These are phyloP conservation scores for Trichoderma guizhouense DNA, from an alignment of 2,329 filamentous ascomycete genomes.

Conservation along the genomic window DNA sequence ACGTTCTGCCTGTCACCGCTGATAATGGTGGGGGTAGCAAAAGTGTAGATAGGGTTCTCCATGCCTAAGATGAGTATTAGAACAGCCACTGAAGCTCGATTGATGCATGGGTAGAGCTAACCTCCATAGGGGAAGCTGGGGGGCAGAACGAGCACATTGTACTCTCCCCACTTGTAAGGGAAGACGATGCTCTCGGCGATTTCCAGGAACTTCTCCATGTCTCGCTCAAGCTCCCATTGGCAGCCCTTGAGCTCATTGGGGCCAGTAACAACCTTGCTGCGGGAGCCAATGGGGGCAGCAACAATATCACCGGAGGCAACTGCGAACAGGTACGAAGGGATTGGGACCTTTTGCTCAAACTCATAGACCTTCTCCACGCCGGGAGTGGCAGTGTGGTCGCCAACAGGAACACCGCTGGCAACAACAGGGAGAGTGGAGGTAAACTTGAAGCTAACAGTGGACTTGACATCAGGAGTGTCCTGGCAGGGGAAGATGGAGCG, in stretches of 20 bases:
- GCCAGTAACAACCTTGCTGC: constrained; percentile 80
- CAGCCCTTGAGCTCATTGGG: constrained; percentile 81
- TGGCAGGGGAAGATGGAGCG: constrained; percentile 94
- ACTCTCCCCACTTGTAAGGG: constrained; percentile 90
- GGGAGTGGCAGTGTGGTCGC: constrained; percentile 42
- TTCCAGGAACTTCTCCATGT: constrained; percentile 89
- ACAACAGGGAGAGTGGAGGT: constrained; percentile 85
- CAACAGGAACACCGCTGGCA: constrained; percentile 71
- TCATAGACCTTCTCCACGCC: constrained; percentile 65
- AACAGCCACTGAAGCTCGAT: not conserved
- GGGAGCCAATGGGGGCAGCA: constrained; percentile 79
- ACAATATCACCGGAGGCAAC: constrained; percentile 82
- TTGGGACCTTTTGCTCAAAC: constrained; percentile 88
- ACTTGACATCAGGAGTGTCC: constrained; percentile 96
- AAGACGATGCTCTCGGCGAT: constrained; percentile 79
- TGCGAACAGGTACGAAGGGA: constrained; percentile 93
- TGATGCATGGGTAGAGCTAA: constrained; percentile 32
- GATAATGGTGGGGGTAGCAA: constrained; percentile 91
- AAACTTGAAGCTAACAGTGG: constrained; percentile 87
- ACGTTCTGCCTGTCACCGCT: constrained; percentile 88
- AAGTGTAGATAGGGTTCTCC: constrained; percentile 94
- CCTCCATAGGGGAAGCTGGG: constrained; percentile 87
- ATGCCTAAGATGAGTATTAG: constrained; percentile 50
- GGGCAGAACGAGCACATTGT: constrained; percentile 88
- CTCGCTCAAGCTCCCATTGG: constrained; percentile 86